Evolutionary conservation across 441 rosid species (phyloP).

Genomic region (Dalechampia spathulata): DNA sequence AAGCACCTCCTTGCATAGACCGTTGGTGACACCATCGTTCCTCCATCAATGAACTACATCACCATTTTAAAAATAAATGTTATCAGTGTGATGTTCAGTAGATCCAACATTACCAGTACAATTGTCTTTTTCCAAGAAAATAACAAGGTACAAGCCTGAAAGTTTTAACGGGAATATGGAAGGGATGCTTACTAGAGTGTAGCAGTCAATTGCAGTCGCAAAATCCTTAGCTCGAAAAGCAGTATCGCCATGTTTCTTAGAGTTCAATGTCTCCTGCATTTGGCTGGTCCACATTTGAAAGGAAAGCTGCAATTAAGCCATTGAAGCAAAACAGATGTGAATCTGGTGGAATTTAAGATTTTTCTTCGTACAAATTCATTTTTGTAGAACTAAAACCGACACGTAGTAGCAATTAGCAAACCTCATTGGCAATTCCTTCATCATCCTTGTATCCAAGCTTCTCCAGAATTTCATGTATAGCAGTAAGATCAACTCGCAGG

Average conservation of each 20-base stretch:
- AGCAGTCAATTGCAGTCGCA: conserved; percentile 59
- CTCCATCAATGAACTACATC: conserved; percentile 85
- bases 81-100: too few relatives aligned
- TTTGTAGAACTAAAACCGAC: too few relatives aligned
- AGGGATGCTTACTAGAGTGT: conserved; percentile 81
- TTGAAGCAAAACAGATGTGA: too few relatives aligned
- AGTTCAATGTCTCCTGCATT: conserved; percentile 79
- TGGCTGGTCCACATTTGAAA: conserved; percentile 91
- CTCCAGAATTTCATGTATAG: conserved; percentile 80
- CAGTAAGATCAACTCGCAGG: conserved; percentile 76
- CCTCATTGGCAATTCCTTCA: conserved; percentile 88
- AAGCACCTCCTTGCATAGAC: conserved; percentile 85
- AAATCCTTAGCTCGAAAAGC: conserved; percentile 79
- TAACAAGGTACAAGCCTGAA: conserved; percentile 3
- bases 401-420: too few relatives aligned
- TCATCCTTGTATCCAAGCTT: conserved; percentile 84
- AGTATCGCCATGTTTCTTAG: conserved; percentile 77
- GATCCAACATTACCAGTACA: background rate
- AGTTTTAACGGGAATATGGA: too few relatives aligned
- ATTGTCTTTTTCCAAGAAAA: too few relatives aligned
- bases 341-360: too few relatives aligned
- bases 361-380: too few relatives aligned
- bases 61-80: too few relatives aligned
- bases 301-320: conserved; percentile 86
- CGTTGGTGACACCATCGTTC: conserved; percentile 86